Percentiles rank a stretch among this genome's conserved stretches.
Conservation (phyloP, 164 flowering plant genomes). For the Warburgia ugandensis region DNA sequence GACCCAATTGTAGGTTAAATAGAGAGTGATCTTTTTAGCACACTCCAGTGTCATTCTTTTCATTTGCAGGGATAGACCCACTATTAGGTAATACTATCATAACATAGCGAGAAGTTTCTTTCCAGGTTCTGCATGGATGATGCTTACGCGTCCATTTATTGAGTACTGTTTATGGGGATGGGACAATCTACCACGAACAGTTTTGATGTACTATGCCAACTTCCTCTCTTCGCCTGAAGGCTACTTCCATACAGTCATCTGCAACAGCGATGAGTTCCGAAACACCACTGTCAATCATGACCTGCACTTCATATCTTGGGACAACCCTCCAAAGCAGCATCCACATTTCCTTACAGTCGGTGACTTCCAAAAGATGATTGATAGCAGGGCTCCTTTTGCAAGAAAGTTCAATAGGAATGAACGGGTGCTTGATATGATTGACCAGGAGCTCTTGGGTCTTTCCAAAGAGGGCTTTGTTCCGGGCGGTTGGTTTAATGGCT, state of each 20-base stretch:
- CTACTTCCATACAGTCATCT: slow-evolving; percentile 69
- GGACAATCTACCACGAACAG: slow-evolving; percentile 68
- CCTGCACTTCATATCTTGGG: slow-evolving; percentile 77
- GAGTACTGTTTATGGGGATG: slow-evolving; percentile 71
- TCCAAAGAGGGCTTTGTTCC: slow-evolving; percentile 39
- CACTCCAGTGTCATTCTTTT: no score
- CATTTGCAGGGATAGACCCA: no score
- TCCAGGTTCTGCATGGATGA: slow-evolving; percentile 92
- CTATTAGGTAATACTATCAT: no score
- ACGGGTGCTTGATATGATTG: slow-evolving; percentile 53
- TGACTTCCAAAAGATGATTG: slow-evolving; percentile 46
- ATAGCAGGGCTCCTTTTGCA: slow-evolving; percentile 61
- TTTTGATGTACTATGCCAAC: slow-evolving; percentile 8
- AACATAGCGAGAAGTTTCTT: no score
- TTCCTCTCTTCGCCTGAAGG: slow-evolving; percentile 82
- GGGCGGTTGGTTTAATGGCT: slow-evolving; percentile 86
- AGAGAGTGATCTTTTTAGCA: no score
- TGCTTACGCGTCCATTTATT: slow-evolving; percentile 54
- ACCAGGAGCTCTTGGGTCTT: slow-evolving; percentile 39
- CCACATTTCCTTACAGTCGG: slow-evolving; percentile 50
- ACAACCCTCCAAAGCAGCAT: slow-evolving; percentile 65
- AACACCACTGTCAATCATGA: slow-evolving; percentile 56
- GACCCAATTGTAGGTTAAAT: no score
- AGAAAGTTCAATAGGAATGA: slow-evolving; percentile 56
- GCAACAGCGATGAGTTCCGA: slow-evolving; percentile 55